Evolutionary conservation across 106 monocot genomes (phyloP).

Genomic region (Apostasia shenzhenica): DNA sequence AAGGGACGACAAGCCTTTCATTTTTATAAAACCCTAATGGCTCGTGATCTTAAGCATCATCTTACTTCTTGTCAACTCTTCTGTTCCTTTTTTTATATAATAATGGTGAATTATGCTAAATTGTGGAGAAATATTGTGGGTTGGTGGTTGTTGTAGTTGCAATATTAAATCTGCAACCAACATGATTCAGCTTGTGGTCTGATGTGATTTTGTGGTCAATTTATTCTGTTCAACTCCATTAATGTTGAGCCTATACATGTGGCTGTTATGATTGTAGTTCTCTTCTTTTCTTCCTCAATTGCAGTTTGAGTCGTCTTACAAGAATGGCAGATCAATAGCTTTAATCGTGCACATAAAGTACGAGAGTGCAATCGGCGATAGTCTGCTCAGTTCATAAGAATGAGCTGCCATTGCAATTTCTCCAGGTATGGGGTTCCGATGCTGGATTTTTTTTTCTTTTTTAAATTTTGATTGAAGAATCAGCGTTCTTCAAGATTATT

Average conservation of each 20-base stretch:
- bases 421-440: slow-evolving; percentile 34
- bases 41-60: no score
- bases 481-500: not conserved
- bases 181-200: no score
- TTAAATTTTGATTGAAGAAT: not conserved
- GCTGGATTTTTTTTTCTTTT: not conserved
- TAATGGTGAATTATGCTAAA: no score
- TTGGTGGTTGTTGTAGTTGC: no score
- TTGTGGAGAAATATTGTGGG: no score
- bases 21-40: no score
- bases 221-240: no score
- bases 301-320: not conserved
- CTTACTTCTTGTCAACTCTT: no score
- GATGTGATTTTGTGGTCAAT: no score
- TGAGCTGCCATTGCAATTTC: slow-evolving; percentile 58
- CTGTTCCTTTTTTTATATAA: no score
- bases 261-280: not conserved
- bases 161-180: no score
- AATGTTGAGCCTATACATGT: not conserved
- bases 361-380: slow-evolving; percentile 53
- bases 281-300: not conserved
- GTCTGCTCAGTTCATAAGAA: slow-evolving; percentile 49
- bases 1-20: no score
- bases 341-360: slow-evolving; percentile 54
- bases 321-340: slow-evolving; percentile 27